phyloP scores from a whole-genome alignment of 2,329 filamentous ascomycete species.

The Cadophora luteo-olivacea region DNA sequence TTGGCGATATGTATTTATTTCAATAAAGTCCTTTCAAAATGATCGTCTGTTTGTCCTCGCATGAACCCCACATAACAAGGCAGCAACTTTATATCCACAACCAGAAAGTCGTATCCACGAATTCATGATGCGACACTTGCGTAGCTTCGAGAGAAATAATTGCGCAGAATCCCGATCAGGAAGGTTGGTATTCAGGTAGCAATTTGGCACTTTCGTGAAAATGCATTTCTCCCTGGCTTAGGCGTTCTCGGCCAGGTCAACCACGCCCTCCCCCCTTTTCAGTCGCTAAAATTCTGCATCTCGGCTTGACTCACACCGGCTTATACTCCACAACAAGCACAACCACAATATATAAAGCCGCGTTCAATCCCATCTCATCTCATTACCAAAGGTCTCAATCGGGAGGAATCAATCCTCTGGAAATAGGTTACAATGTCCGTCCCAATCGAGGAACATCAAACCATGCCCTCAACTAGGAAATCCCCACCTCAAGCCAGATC shows the following conservation, averaged over 20 bases:
- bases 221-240: background rate
- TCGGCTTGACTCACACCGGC: conserved; percentile 8
- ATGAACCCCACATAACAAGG: background rate
- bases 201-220: background rate
- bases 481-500: background rate
- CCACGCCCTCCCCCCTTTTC: background rate
- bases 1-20: background rate
- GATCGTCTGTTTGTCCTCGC: background rate
- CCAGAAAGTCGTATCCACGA: background rate
- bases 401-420: too few species aligned
- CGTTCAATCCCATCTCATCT: background rate
- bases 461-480: background rate
- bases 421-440: background rate
- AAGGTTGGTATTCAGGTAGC: background rate
- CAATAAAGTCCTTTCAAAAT: background rate
- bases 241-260: background rate
- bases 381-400: background rate
- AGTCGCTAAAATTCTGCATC: conserved; percentile 10
- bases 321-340: background rate
- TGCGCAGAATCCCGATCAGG: background rate
- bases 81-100: background rate
- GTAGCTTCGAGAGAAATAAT: background rate
- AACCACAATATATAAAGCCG: background rate
- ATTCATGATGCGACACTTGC: background rate
- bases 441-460: background rate